These are phyloP conservation scores for Erysiphe pulchra DNA, from an alignment of 2,329 filamentous ascomycete genomes.

Conservation along the genomic window DNA sequence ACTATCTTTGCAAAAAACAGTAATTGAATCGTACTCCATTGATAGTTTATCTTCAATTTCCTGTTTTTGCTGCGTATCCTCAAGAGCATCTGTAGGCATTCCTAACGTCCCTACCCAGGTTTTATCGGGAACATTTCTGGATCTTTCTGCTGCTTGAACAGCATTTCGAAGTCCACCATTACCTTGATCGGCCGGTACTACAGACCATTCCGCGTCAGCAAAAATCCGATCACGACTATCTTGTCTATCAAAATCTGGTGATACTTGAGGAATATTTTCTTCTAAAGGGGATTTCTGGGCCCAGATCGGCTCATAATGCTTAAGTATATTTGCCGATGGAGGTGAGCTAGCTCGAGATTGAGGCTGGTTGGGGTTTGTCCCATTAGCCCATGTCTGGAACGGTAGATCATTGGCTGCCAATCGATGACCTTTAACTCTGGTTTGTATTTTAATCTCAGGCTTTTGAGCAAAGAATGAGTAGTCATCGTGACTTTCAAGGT, in stretches of 20 bases:
- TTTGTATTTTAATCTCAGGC: slow-evolving; percentile 22
- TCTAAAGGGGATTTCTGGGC: slow-evolving; percentile 26
- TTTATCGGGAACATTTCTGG: slow-evolving; percentile 44
- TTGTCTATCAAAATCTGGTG: slow-evolving; percentile 22
- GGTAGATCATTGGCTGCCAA: slow-evolving; percentile 46
- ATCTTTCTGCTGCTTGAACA: slow-evolving; percentile 48
- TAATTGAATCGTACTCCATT: slow-evolving; percentile 57
- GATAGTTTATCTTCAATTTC: slow-evolving; percentile 65
- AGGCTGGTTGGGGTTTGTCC: slow-evolving; percentile 29
- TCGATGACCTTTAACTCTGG: slow-evolving; percentile 23
- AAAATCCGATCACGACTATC: slow-evolving; percentile 45
- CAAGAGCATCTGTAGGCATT: slow-evolving; percentile 74
- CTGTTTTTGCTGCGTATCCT: slow-evolving; percentile 45
- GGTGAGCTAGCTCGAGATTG: slow-evolving; percentile 47
- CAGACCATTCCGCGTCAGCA: slow-evolving; percentile 54
- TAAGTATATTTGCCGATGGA: slow-evolving; percentile 50
- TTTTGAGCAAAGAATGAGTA: slow-evolving; percentile 30
- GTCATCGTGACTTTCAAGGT: slow-evolving; percentile 18
- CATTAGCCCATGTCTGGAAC: slow-evolving; percentile 46
- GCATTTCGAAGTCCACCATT: slow-evolving; percentile 85
- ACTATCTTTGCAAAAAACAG: slow-evolving; percentile 68
- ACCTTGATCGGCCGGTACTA: slow-evolving; percentile 68
- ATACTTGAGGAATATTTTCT: slow-evolving; percentile 30
- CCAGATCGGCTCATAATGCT: slow-evolving; percentile 30
- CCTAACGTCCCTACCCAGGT: slow-evolving; percentile 84